Percentiles rank a stretch among this genome's conserved stretches.
Evolutionary conservation across 306 rosid species (phyloP).

Genomic region (Cicer bijugum): DNA sequence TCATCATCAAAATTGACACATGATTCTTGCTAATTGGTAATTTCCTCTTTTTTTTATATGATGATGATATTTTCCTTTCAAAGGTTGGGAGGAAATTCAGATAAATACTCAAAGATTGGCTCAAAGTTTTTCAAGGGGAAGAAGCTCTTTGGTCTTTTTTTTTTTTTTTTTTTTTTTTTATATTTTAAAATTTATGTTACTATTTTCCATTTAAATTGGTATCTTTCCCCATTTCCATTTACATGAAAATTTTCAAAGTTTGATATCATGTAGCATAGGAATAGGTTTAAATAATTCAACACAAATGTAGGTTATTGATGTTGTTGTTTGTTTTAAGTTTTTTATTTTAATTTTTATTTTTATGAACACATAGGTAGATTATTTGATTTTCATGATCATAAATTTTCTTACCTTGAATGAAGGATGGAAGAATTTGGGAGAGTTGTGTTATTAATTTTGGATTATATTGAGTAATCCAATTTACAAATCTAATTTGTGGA

Average conservation of each 20-base stretch:
- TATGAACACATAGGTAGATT: constrained; percentile 58
- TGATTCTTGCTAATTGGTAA: constrained; percentile 77
- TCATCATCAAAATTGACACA: constrained; percentile 50
- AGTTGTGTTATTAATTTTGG: constrained; percentile 45
- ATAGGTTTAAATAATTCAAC: constrained; percentile 72
- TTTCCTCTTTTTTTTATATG: constrained; percentile 40
- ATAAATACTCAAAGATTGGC: constrained; percentile 66
- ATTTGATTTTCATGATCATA: constrained; percentile 53
- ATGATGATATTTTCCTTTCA: constrained; percentile 47
- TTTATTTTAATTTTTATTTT: constrained; percentile 43
- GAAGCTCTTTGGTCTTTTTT: constrained; percentile 47
- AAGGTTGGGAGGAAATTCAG: constrained; percentile 57
- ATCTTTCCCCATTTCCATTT: constrained; percentile 62
- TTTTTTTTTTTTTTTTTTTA: constrained; percentile 35
- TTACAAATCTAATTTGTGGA: constrained; percentile 47
- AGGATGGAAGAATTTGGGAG: constrained; percentile 52
- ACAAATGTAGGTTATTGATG: constrained; percentile 57
- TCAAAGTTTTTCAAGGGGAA: constrained; percentile 53
- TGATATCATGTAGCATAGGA: constrained; percentile 70
- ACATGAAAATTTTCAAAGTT: constrained; percentile 59
- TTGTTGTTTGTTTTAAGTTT: constrained; percentile 53
- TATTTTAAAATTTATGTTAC: constrained; percentile 48
- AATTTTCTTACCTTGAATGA: constrained; percentile 46
- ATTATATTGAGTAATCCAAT: constrained; percentile 38
- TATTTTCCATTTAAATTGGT: constrained; percentile 54